phyloP scores from a whole-genome alignment of 148 eudicot genomes.

The Rhododendron ovatum region DNA sequence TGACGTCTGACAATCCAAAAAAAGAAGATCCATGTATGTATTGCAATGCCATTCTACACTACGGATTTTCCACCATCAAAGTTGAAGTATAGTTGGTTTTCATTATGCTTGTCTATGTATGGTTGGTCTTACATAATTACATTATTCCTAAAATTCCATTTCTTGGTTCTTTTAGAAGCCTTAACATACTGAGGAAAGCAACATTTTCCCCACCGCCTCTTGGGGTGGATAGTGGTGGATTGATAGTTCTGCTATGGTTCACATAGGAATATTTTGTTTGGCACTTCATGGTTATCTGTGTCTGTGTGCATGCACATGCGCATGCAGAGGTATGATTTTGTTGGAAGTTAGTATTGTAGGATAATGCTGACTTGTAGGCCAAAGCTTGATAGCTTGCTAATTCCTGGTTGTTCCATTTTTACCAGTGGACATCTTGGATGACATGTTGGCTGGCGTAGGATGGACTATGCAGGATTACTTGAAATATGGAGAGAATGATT shows the following conservation, averaged over 20 bases:
- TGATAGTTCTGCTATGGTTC: neutral
- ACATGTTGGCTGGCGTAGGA: constrained; percentile 93
- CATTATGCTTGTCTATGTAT: neutral
- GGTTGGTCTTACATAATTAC: neutral
- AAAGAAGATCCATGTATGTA: constrained; percentile 95
- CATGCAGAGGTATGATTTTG: neutral
- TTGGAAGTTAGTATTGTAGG: neutral
- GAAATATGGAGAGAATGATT: constrained; percentile 90
- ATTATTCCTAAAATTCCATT: neutral
- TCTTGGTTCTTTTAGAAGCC: neutral
- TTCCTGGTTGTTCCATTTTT: constrained; percentile 18
- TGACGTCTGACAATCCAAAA: constrained; percentile 93
- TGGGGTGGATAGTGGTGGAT: neutral
- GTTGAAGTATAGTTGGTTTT: neutral
- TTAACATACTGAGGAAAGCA: neutral
- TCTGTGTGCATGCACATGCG: neutral
- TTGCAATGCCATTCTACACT: neutral
- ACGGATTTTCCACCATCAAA: neutral
- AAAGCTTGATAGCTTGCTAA: constrained; percentile 13
- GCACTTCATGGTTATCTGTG: neutral
- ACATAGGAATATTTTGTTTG: neutral
- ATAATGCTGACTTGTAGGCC: neutral
- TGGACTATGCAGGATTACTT: constrained; percentile 98
- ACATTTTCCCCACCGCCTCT: neutral
- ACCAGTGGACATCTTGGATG: constrained; percentile 97